These are phyloP conservation scores for Stellera chamaejasme DNA, from an alignment of 345 rosid genomes.

Conservation along the genomic window DNA sequence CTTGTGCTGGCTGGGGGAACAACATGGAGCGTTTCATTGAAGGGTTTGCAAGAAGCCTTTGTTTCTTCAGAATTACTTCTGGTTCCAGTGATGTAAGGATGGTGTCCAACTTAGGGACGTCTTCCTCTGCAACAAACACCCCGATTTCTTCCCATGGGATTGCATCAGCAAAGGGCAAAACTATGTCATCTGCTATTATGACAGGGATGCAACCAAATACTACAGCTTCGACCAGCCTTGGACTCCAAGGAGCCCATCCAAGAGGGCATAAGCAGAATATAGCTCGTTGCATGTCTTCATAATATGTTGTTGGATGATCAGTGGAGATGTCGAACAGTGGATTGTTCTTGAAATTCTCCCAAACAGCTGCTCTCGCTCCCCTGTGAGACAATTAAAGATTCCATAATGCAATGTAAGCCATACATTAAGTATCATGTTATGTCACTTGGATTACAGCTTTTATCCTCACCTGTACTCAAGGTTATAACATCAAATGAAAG, in stretches of 20 bases:
- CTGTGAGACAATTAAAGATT: slow-evolving; percentile 26
- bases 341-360: slow-evolving; percentile 96
- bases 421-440: no score
- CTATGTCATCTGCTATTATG: slow-evolving; percentile 93
- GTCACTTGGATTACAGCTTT: no score
- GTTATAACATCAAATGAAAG: no score
- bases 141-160: slow-evolving; percentile 99
- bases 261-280: slow-evolving; percentile 91
- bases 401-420: slow-evolving; percentile 3
- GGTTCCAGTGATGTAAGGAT: slow-evolving; percentile 77
- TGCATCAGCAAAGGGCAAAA: slow-evolving; percentile 92
- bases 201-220: slow-evolving; percentile 98
- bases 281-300: slow-evolving; percentile 96
- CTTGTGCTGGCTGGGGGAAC: slow-evolving; percentile 87
- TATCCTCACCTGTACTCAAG: no score
- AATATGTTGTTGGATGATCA: slow-evolving; percentile 89
- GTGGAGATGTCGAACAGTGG: slow-evolving; percentile 93
- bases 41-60: slow-evolving; percentile 89
- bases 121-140: slow-evolving; percentile 80
- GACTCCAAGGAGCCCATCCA: slow-evolving; percentile 99
- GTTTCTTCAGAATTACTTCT: slow-evolving; percentile 74
- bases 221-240: slow-evolving; percentile 94
- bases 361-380: slow-evolving; percentile 97
- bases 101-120: slow-evolving; percentile 69
- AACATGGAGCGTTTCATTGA: slow-evolving; percentile 91